Base-by-base conservation (phyloP, 2,329 filamentous ascomycete species). In the Aspergillus calidoustus region DNA sequence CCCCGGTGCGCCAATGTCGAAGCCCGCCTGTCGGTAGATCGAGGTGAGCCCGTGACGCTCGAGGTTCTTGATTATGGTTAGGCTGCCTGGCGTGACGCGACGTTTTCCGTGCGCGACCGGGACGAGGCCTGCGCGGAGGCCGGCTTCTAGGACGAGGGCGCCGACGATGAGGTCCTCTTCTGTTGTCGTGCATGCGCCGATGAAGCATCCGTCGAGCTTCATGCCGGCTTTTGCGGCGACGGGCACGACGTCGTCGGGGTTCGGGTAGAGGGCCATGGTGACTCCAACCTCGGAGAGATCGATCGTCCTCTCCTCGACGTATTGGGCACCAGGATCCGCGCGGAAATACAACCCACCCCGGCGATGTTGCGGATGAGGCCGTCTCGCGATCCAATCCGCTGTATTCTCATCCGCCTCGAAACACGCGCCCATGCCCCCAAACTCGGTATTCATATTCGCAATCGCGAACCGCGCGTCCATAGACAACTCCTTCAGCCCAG, bases 401-500 rank as follows among this genome's bases (percentile, higher is more conserved):
- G 51, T 54, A 38, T 25, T 23, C 22, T 54, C 51, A 38, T 54
- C 51, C 2, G 51, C 31, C 34, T 43, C 51, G 34, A 54, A 54
- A 9, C 31, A 43, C 19, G 31, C 51, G 23, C 31, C 31, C 31
- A 54, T 54, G 17, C 31, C 51, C 1, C 51, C 51, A 22, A 54
- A 41, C 9, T 54, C 51, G 4, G 51, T 54, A 17, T 22, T 43
- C 53, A 55, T 55, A 28, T 55, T 55, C 15, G 19, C 19, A 17
- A 55, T 55, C 6, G 41, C 53, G 23, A 55, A 55, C 41, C 53
- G 53, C 8, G 53, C 53, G 19, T 55, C 53, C 19, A 23, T n/a
- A 9, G 53, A 55, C 7, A 55, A 22, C 19, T 55, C 19, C 23
- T 47, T 46, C 38, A 28, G 6, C 11, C 41, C 41, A 1, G 53